Conservation (phyloP, 352 stramenopile genomes). For the Achlya hypogyna region DNA sequence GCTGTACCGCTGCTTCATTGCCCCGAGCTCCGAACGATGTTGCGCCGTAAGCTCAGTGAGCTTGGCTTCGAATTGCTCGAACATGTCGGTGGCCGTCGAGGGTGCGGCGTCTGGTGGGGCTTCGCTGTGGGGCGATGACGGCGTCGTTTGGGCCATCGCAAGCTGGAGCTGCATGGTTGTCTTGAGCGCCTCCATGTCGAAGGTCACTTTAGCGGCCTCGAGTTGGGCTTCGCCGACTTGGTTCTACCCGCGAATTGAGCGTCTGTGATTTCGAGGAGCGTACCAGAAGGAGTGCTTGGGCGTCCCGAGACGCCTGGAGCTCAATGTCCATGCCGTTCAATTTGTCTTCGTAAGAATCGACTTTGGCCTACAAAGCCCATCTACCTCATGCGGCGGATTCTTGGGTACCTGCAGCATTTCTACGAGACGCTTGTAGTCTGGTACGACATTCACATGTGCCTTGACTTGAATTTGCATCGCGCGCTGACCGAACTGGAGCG, state of each 20-base stretch:
- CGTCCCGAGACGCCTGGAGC: background rate
- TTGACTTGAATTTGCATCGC: slow-evolving; percentile 59
- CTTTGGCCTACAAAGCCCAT: slow-evolving; percentile 23
- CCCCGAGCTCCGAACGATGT: background rate
- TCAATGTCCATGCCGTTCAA: slow-evolving; percentile 17
- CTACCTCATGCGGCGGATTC: slow-evolving; percentile 14
- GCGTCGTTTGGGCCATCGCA: background rate
- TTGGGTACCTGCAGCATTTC: slow-evolving; percentile 34
- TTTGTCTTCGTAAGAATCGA: slow-evolving; percentile 6
- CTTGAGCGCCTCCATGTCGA: slow-evolving; percentile 15
- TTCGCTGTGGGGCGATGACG: background rate
- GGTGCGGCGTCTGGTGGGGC: background rate
- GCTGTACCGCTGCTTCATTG: background rate
- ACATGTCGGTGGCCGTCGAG: background rate
- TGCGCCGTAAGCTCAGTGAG: background rate
- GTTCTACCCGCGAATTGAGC: slow-evolving; percentile 1
- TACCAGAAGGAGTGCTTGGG: background rate
- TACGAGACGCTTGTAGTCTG: slow-evolving; percentile 61
- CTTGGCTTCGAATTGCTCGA: background rate
- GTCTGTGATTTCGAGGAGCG: background rate
- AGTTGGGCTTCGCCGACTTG: slow-evolving; percentile 5
- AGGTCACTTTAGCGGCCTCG: slow-evolving; percentile 3
- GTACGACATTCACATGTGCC: slow-evolving; percentile 48
- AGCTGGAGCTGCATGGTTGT: background rate
- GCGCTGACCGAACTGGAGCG: slow-evolving; percentile 62